Evolutionary conservation across 306 rosid species (phyloP), one percentile per base, ranked within the genome.

Genomic region (Styphnolobium japonicum): DNA sequence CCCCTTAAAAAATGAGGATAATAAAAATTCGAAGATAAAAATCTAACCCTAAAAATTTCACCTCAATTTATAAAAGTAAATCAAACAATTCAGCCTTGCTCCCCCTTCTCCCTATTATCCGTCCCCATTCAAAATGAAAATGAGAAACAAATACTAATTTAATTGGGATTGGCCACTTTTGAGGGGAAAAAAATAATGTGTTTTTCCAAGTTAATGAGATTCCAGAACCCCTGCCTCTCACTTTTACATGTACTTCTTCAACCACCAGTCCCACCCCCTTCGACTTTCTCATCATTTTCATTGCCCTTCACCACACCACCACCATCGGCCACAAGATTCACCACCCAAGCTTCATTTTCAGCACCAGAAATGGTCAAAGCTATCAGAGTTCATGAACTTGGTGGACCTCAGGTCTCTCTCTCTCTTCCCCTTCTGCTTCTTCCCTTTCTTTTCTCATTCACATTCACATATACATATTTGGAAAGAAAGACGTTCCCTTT

Each of bases 361-460:
- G 2, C 76, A 18, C n/a, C 76, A 53, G 73, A 87, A 14, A 90
- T 91, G 95, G 92, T 87, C 25, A 91, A 93, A 73, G 97, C 97
- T 40, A 86, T 93, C 46, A 85, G 90, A 71, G 86, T 91, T 71
- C 91, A 90, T 61, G 90, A 93, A 65, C 75, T 67, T 51, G 98
- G 98, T 64, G 98, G 93, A 1, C 97, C 97, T 23, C 88, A 87
- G 95, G 88, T 86, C 46, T 49, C 61, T 57, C 16, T 82, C 34
- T 49, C 45, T 0, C 74, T 43, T 18, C 29, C 25, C 6, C 31
- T 68, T 29, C 60, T 14, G 33, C 9, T 23, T 58, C 71, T 67
- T 18, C 10, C 5, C 18, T 12, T 3, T 63, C 15, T 10, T 11
- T 65, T 72, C 42, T 67, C 8, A n/a, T 6, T 49, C 6, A n/a